Base-by-base conservation (phyloP, 306 rosid species). In the Vigna trinervia region DNA sequence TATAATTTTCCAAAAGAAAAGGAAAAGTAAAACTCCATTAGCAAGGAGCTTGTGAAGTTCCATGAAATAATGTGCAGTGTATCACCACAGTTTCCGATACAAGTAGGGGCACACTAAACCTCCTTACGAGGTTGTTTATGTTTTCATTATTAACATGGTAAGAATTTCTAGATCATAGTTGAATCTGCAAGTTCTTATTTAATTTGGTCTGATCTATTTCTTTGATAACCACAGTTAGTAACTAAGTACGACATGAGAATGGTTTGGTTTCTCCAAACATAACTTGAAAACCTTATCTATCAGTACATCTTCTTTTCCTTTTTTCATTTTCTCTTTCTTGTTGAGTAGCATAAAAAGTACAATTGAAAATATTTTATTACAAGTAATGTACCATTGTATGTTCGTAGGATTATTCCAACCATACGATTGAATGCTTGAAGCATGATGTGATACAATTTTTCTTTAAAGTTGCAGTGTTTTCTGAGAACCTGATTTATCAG, bases 1-100 rank as follows among this genome's bases (percentile, higher is more conserved):
- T 46, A 22, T 13, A 26, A n/a, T 11, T 56, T 54, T 66, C 0
- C 36, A 12, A 77, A 58, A 32, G 17, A 13, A 73, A 79, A 70
- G 17, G 38, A 3, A 17, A 15, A 50, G 38, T 34, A 13, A 20
- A 39, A 52, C 48, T 36, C 54, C 63, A 17, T 13, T 8, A 26
- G 15, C 20, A 13, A 52, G 61, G 60, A 63, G 69, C 11, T 56
- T 54, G 68, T 73, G 79, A 32, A 63, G 63, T 66, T 73, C 51
- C 75, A 34, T 73, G 79, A 80, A 80, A 80, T 80, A 65, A 8
- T 62, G 78, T 63, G 67, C 46, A 11, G 45, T 71, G 50, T 43
- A 5, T 58, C 41, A 19, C 52, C 60, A 52, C 41, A 13, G 69
- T 73, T 80, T 32, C 63, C 67, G 54, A 43, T 13, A 64, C 43